Base-by-base conservation (phyloP, 2,329 filamentous ascomycete genomes). In the Beauveria bassiana region DNA sequence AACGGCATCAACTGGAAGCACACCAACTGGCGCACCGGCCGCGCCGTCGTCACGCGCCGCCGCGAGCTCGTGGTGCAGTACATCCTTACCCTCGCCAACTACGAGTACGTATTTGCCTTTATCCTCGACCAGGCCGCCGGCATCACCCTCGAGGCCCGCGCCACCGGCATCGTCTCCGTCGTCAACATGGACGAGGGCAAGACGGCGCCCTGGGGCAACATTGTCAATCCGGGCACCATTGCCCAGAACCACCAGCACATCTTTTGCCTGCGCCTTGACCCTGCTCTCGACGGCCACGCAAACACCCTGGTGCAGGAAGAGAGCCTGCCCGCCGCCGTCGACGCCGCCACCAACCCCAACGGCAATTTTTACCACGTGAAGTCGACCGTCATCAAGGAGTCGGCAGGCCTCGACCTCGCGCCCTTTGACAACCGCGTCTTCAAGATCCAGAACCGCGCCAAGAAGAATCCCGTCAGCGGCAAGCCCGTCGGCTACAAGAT, bases 221-320 rank as follows among this genome's bases (percentile, higher is more conserved):
- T 86, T 4, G 85, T 89, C 3, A 78, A 78, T 6, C 79, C 81
- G 0, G 86, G 86, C 0, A 81, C 83, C 0, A 72, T 88, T 5
- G 86, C 85, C 0, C 83, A 84, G 56, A 86, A 87, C 69, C 86
- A 89, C 67, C 86, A 89, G 68, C 86, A 89, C 72, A 78, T 89
- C 58, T 88, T 89, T 69, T 81, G 78, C 28, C 70, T 84, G 45
- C 79, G 85, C 4, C 81, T 88, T 43, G 86, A 89, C 66, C 84
- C 85, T 0, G 80, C 82, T 24, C 75, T 88, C 50, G 84, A 87
- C 67, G 85, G 85, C 1, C 74, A 80, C 63, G 70, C 73, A 1
- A 88, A 88, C 68, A 82, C 82, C 0, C 72, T 86, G 1, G 69
- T 76, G 0, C 70, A 75, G 7, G 73, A 77, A 38, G 76, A 79